These are phyloP conservation scores for Mycena indigotica DNA, from an alignment of 768 basidiomycete genomes.

Conservation along the genomic window DNA sequence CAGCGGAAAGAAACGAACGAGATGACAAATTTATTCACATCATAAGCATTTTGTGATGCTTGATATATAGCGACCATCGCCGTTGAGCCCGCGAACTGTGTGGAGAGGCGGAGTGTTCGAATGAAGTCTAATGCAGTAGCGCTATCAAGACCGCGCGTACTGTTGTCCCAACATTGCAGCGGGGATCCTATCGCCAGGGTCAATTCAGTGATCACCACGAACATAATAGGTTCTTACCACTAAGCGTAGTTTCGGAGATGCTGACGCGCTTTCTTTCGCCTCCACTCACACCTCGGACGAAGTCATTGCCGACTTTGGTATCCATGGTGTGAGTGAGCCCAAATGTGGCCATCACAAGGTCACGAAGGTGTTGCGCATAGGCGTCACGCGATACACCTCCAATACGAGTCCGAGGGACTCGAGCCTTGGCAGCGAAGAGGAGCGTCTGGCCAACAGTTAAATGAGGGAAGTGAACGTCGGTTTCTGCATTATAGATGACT, in stretches of 20 bases:
- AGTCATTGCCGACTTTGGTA: conserved; percentile 65
- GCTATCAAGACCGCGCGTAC: conserved; percentile 28
- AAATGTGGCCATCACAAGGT: conserved; percentile 56
- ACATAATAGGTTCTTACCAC: conserved; percentile 29
- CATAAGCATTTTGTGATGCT: conserved; percentile 42
- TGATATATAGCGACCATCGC: conserved; percentile 50
- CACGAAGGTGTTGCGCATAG: conserved; percentile 38
- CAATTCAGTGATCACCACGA: neutral
- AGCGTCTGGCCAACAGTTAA: conserved; percentile 52
- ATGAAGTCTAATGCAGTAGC: conserved; percentile 48
- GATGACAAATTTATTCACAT: no score
- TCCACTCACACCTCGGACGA: conserved; percentile 55
- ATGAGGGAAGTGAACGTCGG: conserved; percentile 52
- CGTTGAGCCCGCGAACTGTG: conserved; percentile 43
- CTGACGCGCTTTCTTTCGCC: conserved; percentile 66
- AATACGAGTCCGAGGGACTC: conserved; percentile 40
- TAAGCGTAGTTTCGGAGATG: conserved; percentile 52
- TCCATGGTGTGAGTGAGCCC: conserved; percentile 61
- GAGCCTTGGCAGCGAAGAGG: conserved; percentile 54
- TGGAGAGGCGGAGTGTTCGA: conserved; percentile 41
- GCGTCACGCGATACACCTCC: conserved; percentile 34
- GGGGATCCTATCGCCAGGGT: conserved; percentile 22
- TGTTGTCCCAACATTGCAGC: conserved; percentile 55
- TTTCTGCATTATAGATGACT: conserved; percentile 45
- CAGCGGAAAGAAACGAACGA: neutral